These are phyloP conservation scores for Sindora glabra DNA, from an alignment of 306 rosid species.

Conservation along the genomic window DNA sequence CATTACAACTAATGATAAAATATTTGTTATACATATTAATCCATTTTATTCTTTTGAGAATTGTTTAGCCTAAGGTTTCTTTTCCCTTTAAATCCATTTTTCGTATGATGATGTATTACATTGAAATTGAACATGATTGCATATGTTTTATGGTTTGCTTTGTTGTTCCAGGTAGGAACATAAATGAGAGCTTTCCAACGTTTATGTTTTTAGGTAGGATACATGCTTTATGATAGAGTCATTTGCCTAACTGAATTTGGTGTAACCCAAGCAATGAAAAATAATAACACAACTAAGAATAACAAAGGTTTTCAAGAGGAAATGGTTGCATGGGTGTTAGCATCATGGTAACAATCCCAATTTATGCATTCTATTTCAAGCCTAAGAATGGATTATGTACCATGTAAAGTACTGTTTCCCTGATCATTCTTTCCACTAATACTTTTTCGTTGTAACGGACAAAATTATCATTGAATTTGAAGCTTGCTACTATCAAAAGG, in stretches of 20 bases:
- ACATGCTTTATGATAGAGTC: conserved; percentile 66
- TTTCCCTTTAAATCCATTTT: neutral
- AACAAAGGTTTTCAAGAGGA: conserved; percentile 10
- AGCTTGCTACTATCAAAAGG: no score
- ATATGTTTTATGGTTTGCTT: neutral
- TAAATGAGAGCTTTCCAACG: neutral
- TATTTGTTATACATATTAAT: neutral
- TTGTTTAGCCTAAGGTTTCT: neutral
- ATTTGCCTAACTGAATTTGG: conserved; percentile 90
- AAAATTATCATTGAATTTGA: no score
- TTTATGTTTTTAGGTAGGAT: conserved; percentile 55
- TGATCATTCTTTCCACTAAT: neutral
- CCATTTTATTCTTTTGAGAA: neutral
- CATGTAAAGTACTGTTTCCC: neutral
- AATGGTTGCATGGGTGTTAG: neutral
- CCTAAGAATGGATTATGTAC: conserved; percentile 5
- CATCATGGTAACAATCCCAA: neutral
- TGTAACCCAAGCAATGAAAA: conserved; percentile 46
- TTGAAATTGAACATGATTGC: neutral
- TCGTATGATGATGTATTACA: neutral
- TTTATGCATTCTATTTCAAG: conserved; percentile 14
- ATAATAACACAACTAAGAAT: conserved; percentile 18
- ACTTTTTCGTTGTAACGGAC: no score
- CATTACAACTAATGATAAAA: neutral
- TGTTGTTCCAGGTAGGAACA: neutral